Evolutionary conservation across 305 asterid species (phyloP).

Genomic region (Solanum hybrid): DNA sequence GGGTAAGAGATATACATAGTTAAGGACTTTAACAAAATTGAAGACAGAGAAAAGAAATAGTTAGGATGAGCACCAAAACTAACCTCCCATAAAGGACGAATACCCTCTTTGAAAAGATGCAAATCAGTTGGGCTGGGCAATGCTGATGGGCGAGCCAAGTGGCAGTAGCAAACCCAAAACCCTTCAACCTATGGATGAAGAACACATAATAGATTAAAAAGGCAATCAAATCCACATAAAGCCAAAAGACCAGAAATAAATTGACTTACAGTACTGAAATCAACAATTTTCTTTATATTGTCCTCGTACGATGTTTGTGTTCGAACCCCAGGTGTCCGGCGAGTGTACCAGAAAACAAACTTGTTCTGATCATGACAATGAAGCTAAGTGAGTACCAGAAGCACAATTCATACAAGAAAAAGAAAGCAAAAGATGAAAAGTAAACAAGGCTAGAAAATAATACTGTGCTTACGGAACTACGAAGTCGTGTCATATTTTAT

Average conservation of each 20-base stretch:
- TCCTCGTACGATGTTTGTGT: slow-evolving; percentile 83
- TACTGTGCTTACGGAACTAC: neutral
- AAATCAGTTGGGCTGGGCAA: slow-evolving; percentile 89
- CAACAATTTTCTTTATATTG: slow-evolving; percentile 79
- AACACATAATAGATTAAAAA: neutral
- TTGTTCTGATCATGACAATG: slow-evolving; percentile 46
- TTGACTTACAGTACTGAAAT: slow-evolving; percentile 68
- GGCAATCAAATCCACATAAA: neutral
- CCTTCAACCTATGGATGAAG: slow-evolving; percentile 57
- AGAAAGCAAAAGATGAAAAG: neutral
- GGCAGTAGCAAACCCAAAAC: slow-evolving; percentile 92
- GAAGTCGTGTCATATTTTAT: neutral
- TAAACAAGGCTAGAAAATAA: neutral
- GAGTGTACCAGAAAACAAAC: slow-evolving; percentile 89
- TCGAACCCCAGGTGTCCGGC: slow-evolving; percentile 86
- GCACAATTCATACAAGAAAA: neutral
- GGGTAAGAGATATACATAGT: neutral
- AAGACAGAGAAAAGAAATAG: neutral
- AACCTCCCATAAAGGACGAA: slow-evolving; percentile 98
- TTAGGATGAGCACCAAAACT: slow-evolving; percentile 7
- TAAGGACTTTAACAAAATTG: neutral
- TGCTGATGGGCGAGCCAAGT: slow-evolving; percentile 70
- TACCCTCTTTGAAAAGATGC: slow-evolving; percentile 91
- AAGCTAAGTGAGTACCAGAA: neutral
- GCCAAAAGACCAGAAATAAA: neutral